Evolutionary conservation across 164 flowering plant genomes (phyloP), one percentile per base, ranked within the genome.

Genomic region (Chimonanthus praecox): DNA sequence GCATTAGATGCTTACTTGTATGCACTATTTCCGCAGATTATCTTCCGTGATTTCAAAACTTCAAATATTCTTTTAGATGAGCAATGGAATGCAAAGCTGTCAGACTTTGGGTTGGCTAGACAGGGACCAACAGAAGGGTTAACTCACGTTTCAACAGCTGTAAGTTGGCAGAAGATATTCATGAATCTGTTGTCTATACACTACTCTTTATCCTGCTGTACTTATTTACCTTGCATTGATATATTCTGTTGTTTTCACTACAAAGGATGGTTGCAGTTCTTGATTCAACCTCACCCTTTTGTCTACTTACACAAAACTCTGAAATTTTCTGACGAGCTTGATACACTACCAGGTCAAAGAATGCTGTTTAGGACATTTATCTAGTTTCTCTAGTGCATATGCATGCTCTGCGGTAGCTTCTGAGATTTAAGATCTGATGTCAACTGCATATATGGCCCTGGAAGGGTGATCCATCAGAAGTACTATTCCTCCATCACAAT

Each of bases 91-190:
- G 96, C 98, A 6, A 95, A 95, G 87, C 83, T 95, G 11, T 91
- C 99, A 54, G 99, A 95, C 68, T 95, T 95, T 83, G 99, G 99
- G 73, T 78, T 95, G 83, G 99, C 98, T 64, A 84, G 98, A 76
- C 80, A 87, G 80, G 99, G 99, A 44, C 99, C 99, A 64, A 8
- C 80, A 8, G 99, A 91, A 76, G 99, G 99, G 73, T 70, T 80
- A 58, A 88, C 87, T 46, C 99, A 95, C 82, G 92, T 95, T 68
- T 90, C 99, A 58, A 95, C 99, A 48, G 94, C 94, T 87, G 98
- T 95, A 90, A 80, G 94, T 73, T 58, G 11, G 11, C 46, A 33
- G 18, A 47, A 46, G 20, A 48, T 18, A 65, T 67, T 62, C 51
- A 58, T 5, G 7, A 67, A 11, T 43, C 33, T 51, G 49, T 0